Base-by-base conservation (phyloP, 1,284 basidiomycete species). In the Cystobasidium sp. region DNA sequence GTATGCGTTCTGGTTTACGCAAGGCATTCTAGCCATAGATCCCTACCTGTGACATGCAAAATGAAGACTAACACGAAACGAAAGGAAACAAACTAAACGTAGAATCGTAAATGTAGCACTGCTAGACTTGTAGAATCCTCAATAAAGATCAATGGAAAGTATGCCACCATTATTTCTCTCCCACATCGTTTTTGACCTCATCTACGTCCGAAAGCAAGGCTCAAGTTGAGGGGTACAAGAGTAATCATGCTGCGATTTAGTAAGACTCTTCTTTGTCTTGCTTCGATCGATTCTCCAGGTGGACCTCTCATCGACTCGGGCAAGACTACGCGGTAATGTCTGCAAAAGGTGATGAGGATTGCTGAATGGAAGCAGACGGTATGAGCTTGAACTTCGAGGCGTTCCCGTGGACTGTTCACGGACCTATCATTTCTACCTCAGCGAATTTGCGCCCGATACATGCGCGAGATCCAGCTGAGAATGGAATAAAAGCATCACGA, bases 391-490 rank as follows among this genome's bases (percentile, higher is more conserved):
- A 12, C 3, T 12, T 22, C 1, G 24, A 12, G 10, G 14, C n/a
- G 24, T 12, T 2, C 24, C 3, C 18, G 44, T 41, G 14, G 6
- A 46, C n/a, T 47, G 12, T 10, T 14, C 10, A 59, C 68, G 10
- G 44, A 71, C 68, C 43, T 37, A 64, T 47, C 44, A 71, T 63
- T 47, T 71, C 68, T 12, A 71, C 68, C 31, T 62, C 41, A 14
- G 79, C 84, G 69, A 80, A 87, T 83, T 85, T 84, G 77, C 85
- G 84, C 51, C 87, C 87, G 51, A 88, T 81, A 79, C 87, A 88
- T 14, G 84, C 85, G 12, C 87, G 83, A 6, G 83, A 80, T 51
- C 88, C 88, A 56, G 81, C 81, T 62, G 85, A 86, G 78, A 88
- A 89, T 0, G 86, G 85, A 8, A 86, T 56, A 76, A 88, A 87